Base-by-base conservation (phyloP, 352 stramenopile genomes). In the Peronospora destructor region DNA sequence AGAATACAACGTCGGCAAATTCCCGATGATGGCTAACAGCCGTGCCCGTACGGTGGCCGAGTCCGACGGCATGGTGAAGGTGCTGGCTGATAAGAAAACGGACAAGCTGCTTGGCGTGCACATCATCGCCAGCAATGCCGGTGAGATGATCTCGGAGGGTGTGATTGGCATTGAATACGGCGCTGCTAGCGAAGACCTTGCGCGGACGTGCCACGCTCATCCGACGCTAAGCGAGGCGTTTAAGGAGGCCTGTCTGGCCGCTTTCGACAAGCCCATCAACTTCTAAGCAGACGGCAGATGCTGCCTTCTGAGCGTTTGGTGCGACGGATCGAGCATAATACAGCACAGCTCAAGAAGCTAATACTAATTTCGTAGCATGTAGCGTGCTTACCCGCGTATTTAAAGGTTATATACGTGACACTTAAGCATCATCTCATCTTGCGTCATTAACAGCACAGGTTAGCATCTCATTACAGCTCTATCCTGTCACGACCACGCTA, bases 91-190 rank as follows among this genome's bases (percentile, higher is more conserved):
- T 75, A 98, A 97, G 76, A 81, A 87, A 48, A 98, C 96, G 21
- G 97, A 99, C 75, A 86, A 91, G 53, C 98, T 99, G 69, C 79
- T 99, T 9, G 97, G 97, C 48, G 87, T 97, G 48, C 97, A 99
- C 81, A 99, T 99, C 66, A 98, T 99, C 47, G 96, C 95, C 54
- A 92, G 94, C 48, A 99, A 99, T 76, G 96, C 96, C 30, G 96
- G 95, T 44, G 97, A 99, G 71, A 98, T 99, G 92, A 98, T 99
- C 73, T 85, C 95, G 21, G 97, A 99, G 68, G 96, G 89, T 40
- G 95, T 98, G 21, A 83, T 99, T 53, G 97, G 87, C 44, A 97
- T 99, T 66, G 97, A 99, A 76, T 99, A 99, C 73, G 96, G 97
- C 53, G 96, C 97, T 6, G 91, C 91, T 37, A 95, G 92, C 36